Percentiles rank a stretch among this genome's conserved stretches.
phyloP scores from a whole-genome alignment of 2,329 filamentous ascomycete species.

The Clarireedia paspali region DNA sequence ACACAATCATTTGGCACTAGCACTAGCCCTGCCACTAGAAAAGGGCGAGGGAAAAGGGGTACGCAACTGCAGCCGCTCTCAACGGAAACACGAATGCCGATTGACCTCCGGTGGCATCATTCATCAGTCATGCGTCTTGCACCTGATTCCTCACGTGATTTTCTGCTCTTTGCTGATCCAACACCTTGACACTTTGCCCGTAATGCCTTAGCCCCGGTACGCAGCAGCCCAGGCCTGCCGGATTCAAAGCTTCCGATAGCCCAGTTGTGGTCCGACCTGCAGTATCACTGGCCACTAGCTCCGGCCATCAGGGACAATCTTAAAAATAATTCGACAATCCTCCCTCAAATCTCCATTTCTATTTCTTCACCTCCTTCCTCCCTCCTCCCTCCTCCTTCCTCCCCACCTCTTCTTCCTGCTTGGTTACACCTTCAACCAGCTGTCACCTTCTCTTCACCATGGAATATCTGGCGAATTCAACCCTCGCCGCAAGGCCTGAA shows the following conservation, averaged over 20 bases:
- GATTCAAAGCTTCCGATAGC: background rate
- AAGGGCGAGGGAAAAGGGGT: too few species aligned
- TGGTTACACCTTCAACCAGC: background rate
- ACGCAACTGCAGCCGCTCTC: too few species aligned
- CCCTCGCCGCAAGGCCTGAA: slow-evolving; percentile 21
- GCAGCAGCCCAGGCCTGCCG: background rate
- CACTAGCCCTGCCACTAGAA: too few species aligned
- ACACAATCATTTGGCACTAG: too few species aligned
- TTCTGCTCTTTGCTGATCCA: too few species aligned
- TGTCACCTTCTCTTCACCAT: slow-evolving; percentile 10
- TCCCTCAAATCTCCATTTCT: slow-evolving; percentile 8
- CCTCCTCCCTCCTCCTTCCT: background rate
- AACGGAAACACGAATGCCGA: too few species aligned
- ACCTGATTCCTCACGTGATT: too few species aligned
- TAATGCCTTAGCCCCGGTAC: too few species aligned
- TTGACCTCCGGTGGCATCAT: too few species aligned
- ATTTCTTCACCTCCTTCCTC: background rate
- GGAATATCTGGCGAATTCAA: slow-evolving; percentile 23
- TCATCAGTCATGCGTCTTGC: too few species aligned
- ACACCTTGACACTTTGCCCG: too few species aligned
- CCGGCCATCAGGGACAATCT: background rate
- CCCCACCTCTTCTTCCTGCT: background rate
- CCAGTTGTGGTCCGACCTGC: slow-evolving; percentile 12
- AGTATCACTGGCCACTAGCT: background rate
- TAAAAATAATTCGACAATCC: background rate